These are phyloP conservation scores for Vaccinium darrowii DNA, from an alignment of 148 eudicot species.

Conservation along the genomic window DNA sequence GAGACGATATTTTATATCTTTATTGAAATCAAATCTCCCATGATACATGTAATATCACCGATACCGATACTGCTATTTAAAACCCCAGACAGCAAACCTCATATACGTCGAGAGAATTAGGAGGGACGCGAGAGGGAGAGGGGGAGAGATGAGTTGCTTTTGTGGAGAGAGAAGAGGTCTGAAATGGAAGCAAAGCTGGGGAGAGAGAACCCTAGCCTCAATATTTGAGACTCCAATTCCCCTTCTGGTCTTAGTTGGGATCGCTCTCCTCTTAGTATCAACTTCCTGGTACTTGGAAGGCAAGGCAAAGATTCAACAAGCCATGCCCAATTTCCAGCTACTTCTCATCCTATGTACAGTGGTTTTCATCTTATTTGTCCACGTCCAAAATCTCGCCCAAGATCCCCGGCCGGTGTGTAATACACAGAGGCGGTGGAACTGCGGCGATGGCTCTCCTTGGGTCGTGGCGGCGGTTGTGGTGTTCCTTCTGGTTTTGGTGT, in stretches of 20 bases:
- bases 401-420: not conserved
- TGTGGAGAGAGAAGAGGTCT: slow-evolving; percentile 13
- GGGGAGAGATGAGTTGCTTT: slow-evolving; percentile 7
- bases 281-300: slow-evolving; percentile 24
- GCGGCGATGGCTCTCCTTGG: slow-evolving; percentile 20
- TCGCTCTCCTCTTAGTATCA: slow-evolving; percentile 29
- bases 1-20: not conserved
- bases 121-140: not conserved
- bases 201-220: slow-evolving; percentile 16
- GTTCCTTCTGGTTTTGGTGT: slow-evolving; percentile 22
- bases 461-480: slow-evolving; percentile 12
- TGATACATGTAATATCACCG: not conserved
- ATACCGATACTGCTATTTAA: not conserved
- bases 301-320: slow-evolving; percentile 20
- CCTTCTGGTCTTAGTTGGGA: slow-evolving; percentile 24
- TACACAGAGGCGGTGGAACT: not conserved
- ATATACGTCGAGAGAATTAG: not conserved
- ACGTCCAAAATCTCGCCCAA: not conserved
- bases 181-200: slow-evolving; percentile 14
- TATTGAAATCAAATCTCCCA: not conserved
- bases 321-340: slow-evolving; percentile 24
- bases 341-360: slow-evolving; percentile 27
- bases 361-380: slow-evolving; percentile 24
- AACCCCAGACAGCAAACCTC: not conserved
- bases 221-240: slow-evolving; percentile 32